Base-by-base conservation (phyloP, 2,329 filamentous ascomycete species). In the Neocucurbitaria cava region DNA sequence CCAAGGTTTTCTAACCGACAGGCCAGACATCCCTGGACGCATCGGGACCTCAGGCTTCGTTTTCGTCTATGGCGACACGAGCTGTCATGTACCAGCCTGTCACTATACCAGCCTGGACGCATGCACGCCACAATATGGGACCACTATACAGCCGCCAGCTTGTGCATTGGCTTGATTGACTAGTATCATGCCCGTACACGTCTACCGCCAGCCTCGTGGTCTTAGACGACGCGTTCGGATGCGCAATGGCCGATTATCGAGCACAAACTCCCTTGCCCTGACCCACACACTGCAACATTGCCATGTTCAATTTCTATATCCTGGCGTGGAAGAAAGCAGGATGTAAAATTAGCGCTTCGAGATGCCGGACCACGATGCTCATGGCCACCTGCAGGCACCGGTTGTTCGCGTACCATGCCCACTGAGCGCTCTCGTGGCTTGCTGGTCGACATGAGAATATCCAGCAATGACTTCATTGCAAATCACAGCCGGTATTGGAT, bases 331-430 rank as follows among this genome's bases (percentile, higher is more conserved):
- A 49, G 33, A 43, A 40, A 18, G 24, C 43, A 35, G 50, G 46
- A 28, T 58, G 41, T 43, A 31, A 28, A 50, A 30, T 24, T 52
- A 50, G 56, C 52, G 58, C 30, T 46, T 52, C 40, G 42, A n/a
- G 20, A 33, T 55, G 46, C 51, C 52, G 33, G 52, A 49, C 48
- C 38, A 52, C 56, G 21, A 60, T 64, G 52, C 60, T 59, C 60
- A 60, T 64, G 52, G 59, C 58, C 60, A 62, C 39, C 59, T 63
- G 56, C 52, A 58, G 40, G 47, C 45, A 47, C 57, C 52, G 45
- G 50, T 39, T 58, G 56, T 55, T 53, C 48, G 36, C 42, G 40
- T 43, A 55, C 41, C 55, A 50, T 49, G 47, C 44, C 42, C 46
- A 50, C 26, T 26, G 24, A 23, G 35, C 40, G 58, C 45, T 21